Evolutionary conservation across 371 early-diverging fungal genomes (phyloP).

Genomic region (Lichtheimia corymbifera): DNA sequence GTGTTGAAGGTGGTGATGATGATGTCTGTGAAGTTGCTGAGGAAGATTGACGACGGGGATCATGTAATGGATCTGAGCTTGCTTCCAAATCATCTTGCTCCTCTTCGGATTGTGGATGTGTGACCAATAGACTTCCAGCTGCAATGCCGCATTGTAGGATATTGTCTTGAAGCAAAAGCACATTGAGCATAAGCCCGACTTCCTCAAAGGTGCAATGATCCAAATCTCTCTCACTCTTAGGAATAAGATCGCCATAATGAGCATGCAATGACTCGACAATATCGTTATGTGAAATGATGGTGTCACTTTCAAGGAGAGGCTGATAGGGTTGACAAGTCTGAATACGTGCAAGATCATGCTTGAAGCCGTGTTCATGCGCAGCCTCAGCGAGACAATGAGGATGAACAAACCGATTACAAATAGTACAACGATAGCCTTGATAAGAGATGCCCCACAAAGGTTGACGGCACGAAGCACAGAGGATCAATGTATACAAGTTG

Average conservation of each 20-base stretch:
- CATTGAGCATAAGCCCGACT: conserved; percentile 33
- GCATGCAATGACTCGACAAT: conserved; percentile 17
- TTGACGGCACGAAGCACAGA: conserved; percentile 50
- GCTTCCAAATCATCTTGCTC: conserved; percentile 26
- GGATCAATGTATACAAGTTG: conserved; percentile 56
- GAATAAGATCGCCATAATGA: conserved; percentile 31
- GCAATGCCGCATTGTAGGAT: conserved; percentile 44
- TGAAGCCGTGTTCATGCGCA: conserved; percentile 14
- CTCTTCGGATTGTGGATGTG: not conserved
- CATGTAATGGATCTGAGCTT: not conserved
- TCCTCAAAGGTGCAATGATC: conserved; percentile 38
- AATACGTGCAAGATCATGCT: conserved; percentile 9
- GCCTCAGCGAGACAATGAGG: conserved; percentile 35
- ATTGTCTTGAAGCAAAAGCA: conserved; percentile 38
- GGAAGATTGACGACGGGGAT: too few species aligned
- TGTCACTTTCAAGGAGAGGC: conserved; percentile 33
- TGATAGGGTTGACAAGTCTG: conserved; percentile 31
- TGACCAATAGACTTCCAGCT: conserved; percentile 40
- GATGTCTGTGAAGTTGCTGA: too few species aligned
- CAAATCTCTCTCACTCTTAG: conserved; percentile 19
- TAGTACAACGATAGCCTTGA: conserved; percentile 56
- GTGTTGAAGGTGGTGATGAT: not conserved
- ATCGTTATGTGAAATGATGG: conserved; percentile 19
- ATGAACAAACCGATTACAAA: conserved; percentile 56
- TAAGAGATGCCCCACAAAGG: conserved; percentile 62